A percentile compares a stretch with the other conserved stretches of the same genome.
phyloP scores from a whole-genome alignment of 2,329 filamentous ascomycete genomes.

The Chaetomiaceae sp. region DNA sequence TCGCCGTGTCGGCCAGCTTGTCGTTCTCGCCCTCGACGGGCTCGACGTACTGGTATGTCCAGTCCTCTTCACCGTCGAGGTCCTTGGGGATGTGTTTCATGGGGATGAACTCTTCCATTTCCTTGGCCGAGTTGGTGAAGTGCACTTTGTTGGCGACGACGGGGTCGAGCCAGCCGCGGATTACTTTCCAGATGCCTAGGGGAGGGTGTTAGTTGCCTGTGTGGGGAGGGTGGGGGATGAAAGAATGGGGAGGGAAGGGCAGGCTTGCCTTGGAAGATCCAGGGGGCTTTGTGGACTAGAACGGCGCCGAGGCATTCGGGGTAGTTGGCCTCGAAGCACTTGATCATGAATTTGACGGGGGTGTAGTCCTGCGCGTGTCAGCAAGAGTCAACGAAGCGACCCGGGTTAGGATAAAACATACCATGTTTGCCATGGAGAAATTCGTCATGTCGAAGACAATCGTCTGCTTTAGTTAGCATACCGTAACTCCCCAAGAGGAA shows the following conservation, averaged over 20 bases:
- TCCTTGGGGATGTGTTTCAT: constrained; percentile 70
- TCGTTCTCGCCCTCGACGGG: constrained; percentile 72
- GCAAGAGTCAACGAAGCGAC: not conserved
- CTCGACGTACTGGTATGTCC: constrained; percentile 78
- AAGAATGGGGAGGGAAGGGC: not conserved
- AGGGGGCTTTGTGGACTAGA: constrained; percentile 91
- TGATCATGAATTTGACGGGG: constrained; percentile 98
- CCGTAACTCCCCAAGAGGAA: constrained; percentile 16
- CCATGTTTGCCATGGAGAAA: constrained; percentile 94
- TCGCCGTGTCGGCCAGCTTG: constrained; percentile 61
- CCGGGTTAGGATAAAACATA: constrained; percentile 33
- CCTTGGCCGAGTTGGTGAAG: constrained; percentile 78
- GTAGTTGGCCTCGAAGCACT: constrained; percentile 98
- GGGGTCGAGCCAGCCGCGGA: constrained; percentile 92
- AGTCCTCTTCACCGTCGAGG: constrained; percentile 80
- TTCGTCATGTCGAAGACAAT: constrained; percentile 95
- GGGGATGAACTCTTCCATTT: constrained; percentile 73
- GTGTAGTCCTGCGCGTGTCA: constrained; percentile 66
- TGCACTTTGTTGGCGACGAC: constrained; percentile 93
- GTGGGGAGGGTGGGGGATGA: too few relatives aligned
- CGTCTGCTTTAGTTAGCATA: constrained; percentile 50
- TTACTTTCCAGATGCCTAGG: constrained; percentile 91
- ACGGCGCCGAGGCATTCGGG: constrained; percentile 87
- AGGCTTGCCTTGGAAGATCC: constrained; percentile 79
- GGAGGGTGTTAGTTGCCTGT: constrained; percentile 15